These are phyloP conservation scores for Dictyostelium citrinum DNA, from an alignment of 78 protist genomes.

Conservation along the genomic window DNA sequence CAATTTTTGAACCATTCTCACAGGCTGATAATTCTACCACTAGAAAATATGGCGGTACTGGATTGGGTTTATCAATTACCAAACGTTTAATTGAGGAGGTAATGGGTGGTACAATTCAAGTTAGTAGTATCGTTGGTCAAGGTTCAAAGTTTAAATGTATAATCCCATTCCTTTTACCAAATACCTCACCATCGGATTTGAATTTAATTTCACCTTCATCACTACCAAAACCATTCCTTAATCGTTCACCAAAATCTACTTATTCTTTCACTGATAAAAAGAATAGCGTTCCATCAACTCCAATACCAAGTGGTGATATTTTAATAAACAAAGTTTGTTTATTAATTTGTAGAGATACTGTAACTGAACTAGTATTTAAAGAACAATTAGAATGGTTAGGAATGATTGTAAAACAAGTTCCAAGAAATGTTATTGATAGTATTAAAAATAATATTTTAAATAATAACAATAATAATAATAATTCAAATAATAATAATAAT, in stretches of 20 bases:
- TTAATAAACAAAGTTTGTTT: slow-evolving; percentile 7
- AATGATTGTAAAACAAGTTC: neutral
- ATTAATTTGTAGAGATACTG: slow-evolving; percentile 37
- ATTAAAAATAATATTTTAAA: neutral
- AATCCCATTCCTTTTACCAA: slow-evolving; percentile 25
- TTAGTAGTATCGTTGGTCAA: slow-evolving; percentile 30
- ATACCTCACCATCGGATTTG: slow-evolving; percentile 27
- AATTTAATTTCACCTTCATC: slow-evolving; percentile 56
- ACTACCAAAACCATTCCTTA: slow-evolving; percentile 19
- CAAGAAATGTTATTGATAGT: neutral
- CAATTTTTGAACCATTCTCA: slow-evolving; percentile 44
- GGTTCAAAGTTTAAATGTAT: slow-evolving; percentile 67
- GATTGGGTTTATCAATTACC: slow-evolving; percentile 74
- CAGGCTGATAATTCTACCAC: slow-evolving; percentile 77
- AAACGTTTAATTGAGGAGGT: slow-evolving; percentile 68
- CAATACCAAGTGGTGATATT: slow-evolving; percentile 9
- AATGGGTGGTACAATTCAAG: slow-evolving; percentile 79
- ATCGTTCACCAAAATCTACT: neutral
- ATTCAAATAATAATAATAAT: neutral
- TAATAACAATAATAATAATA: neutral
- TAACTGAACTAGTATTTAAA: slow-evolving; percentile 37
- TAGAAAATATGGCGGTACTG: slow-evolving; percentile 82
- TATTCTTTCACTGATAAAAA: neutral
- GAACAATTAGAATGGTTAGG: slow-evolving; percentile 70
- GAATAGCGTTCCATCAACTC: neutral